Percentiles rank a stretch among this genome's conserved stretches.
phyloP scores from a whole-genome alignment of 1,284 basidiomycete species.

The Stygiomarasmius scandens region DNA sequence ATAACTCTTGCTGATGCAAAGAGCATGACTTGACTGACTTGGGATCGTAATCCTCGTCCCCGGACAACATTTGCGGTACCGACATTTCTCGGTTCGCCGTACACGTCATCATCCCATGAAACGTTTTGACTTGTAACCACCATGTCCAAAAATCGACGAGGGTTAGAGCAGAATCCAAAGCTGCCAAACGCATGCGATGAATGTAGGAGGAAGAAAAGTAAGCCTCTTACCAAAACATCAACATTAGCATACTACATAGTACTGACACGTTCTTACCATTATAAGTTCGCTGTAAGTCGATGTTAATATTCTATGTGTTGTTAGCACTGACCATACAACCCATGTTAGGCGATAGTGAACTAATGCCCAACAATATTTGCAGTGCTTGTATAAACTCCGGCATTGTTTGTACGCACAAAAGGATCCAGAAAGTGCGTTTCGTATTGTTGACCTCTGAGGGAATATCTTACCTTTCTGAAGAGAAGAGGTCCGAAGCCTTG shows the following conservation, averaged over 20 bases:
- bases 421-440: background rate
- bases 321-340: background rate
- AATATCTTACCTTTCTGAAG: background rate
- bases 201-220: slow-evolving; percentile 11
- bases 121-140: background rate
- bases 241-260: too few relatives aligned
- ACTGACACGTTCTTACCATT: background rate
- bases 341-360: background rate
- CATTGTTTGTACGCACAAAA: background rate
- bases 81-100: too few relatives aligned
- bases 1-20: too few relatives aligned
- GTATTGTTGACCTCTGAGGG: background rate
- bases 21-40: too few relatives aligned
- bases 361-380: background rate
- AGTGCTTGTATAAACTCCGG: background rate
- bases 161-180: background rate
- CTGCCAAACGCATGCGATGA: slow-evolving; percentile 14
- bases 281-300: background rate
- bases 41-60: too few relatives aligned
- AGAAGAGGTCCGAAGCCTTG: background rate
- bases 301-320: background rate
- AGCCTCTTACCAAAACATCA: too few relatives aligned
- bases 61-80: too few relatives aligned
- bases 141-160: background rate
- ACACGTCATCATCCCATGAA: too few relatives aligned